Base-by-base conservation (phyloP, 345 rosid species). In the Heritiera fomes region DNA sequence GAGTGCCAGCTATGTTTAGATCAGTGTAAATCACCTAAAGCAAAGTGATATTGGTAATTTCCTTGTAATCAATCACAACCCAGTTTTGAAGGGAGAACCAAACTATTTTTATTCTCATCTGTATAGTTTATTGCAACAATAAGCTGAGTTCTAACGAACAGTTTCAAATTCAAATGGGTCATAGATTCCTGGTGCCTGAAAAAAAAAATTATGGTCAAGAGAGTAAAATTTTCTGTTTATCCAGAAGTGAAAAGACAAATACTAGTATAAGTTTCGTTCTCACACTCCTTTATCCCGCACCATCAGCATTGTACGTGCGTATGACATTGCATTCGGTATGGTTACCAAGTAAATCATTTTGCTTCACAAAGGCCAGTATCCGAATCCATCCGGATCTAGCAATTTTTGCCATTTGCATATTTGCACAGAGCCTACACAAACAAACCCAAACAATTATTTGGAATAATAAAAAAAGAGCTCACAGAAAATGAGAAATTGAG, bases 371-470 rank as follows among this genome's bases (percentile, higher is more conserved):
- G 97, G 59, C 97, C 94, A 0, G 90, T 87, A 77, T 53, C 82
- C 58, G 28, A 23, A 23, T 23, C 28, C 28, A 23, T 23, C 28
- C 28, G 28, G 28, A 23, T 23, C 28, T 23, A 23, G 28, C 28
- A 23, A 23, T 23, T 95, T 58, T 90, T 93, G 18, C 99, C 99
- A 30, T 86, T 91, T 12, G 99, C 99, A 66, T 95, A 92, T 84
- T 92, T 93, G 88, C 99, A 95, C 28, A 93, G 87, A 55, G 98
- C 99, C 99, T 92, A 45, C 65, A 50, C 8, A 7, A 70, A 40
- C 5, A 43, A 59, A 72, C 3, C 46, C 30, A 20, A 28, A 10
- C 10, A 13, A 6, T 45, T 9, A 70, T 45, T 15, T 23, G 30
- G 15, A 47, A 45, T 17, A 40, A 43, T 18, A n/a, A 41, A 17